Percentiles rank a stretch among this genome's conserved stretches.
Conservation (phyloP, 2,329 filamentous ascomycete genomes). For the Pleomassaria siparia region DNA sequence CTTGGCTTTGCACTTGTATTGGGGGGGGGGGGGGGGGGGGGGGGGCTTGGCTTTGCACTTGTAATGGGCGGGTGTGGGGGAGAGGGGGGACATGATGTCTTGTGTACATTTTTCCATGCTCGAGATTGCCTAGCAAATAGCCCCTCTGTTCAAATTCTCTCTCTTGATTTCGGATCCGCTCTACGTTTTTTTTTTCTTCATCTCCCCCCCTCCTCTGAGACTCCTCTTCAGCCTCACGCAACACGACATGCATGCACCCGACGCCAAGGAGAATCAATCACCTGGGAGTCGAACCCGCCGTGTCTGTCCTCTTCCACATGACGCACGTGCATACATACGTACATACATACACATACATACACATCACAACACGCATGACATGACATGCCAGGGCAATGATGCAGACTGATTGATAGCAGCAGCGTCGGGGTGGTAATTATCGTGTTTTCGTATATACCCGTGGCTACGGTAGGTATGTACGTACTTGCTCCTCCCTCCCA, state of each 20-base stretch:
- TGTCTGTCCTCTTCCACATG: not conserved
- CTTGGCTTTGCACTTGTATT: not conserved
- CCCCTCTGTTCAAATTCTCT: slow-evolving; percentile 1
- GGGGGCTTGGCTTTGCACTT: no score
- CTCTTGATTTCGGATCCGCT: not conserved
- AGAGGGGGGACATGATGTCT: not conserved
- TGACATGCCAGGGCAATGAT: no score
- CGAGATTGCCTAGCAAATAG: not conserved
- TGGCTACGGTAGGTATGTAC: no score
- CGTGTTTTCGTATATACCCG: no score
- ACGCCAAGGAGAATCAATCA: not conserved
- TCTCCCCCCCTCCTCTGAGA: not conserved
- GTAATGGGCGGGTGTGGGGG: not conserved
- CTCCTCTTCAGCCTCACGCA: not conserved
- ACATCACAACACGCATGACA: no score
- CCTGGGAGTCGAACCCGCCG: no score
- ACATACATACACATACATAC: not conserved
- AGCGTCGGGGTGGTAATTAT: no score
- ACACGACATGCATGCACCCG: slow-evolving; percentile 6
- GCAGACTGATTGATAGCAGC: no score
- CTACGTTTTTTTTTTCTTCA: not conserved
- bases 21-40: not conserved
- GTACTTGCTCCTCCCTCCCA: no score
- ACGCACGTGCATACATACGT: not conserved
- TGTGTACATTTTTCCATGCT: not conserved